Base-by-base conservation (phyloP, 1,284 basidiomycete genomes). In the Ustilago crameri region DNA sequence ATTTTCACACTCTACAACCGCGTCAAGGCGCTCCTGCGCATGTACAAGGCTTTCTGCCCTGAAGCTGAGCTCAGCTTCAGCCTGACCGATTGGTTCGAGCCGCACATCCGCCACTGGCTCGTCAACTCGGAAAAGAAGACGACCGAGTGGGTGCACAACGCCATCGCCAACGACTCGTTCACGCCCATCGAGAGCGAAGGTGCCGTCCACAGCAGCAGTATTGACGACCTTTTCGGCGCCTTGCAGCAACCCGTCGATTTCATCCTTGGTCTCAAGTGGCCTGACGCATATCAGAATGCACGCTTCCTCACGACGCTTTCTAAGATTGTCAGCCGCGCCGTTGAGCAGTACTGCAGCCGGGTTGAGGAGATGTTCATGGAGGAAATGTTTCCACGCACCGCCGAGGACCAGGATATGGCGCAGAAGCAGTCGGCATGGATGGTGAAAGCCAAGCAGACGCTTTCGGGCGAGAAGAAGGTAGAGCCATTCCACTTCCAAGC, bases 141-240 rank as follows among this genome's bases (percentile, higher is more conserved):
- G 5, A 87, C 88, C 42, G 91, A 94, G 74, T 99, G 96, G 96
- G 94, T 97, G 10, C 57, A 68, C 57, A 79, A 76, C 27, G 81
- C 81, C 9, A 62, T 82, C 35, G 65, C 53, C 38, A 64, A 61
- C 41, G 81, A 83, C 51, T 42, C 50, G 5, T 82, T 83, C 35
- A 88, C 92, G 82, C 90, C 93, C 3, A 68, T 81, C 51, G 79
- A 78, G 24, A 72, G 64, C 50, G 91, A 93, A 75, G 90, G 90
- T 41, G 84, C 88, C 2, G 91, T 92, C 74, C 93, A 96, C 79
- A 95, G 93, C 79, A 95, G 93, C 37, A 98, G 95, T 0, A 95
- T 99, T 58, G 90, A 95, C 40, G 96, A 98, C 84, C 86, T 99
- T 1, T 97, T 98, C 79, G 93, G 93, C 59, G 97, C 95, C 1